These are phyloP conservation scores for Spironucleus salmonicida DNA, from an alignment of 208 protist genomes.

Conservation along the genomic window DNA sequence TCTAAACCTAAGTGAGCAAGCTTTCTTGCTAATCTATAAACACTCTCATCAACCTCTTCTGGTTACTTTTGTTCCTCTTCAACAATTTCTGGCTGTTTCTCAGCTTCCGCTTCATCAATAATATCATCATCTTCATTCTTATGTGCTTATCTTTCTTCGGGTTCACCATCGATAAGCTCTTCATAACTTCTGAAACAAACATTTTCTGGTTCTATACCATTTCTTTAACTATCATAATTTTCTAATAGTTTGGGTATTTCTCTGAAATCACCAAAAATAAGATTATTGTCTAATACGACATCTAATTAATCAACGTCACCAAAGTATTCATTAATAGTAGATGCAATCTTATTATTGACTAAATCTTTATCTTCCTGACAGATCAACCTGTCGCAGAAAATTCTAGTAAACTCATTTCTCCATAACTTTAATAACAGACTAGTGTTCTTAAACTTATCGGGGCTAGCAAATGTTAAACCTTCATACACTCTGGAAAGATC, in stretches of 20 bases:
- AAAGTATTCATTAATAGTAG: conserved; percentile 52
- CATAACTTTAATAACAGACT: conserved; percentile 71
- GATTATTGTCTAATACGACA: conserved; percentile 60
- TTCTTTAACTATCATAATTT: conserved; percentile 45
- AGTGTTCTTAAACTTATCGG: conserved; percentile 61
- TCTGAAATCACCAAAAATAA: conserved; percentile 79
- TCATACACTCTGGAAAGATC: conserved; percentile 89
- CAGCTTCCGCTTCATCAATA: neutral
- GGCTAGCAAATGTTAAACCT: conserved; percentile 73
- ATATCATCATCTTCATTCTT: neutral
- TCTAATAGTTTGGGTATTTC: conserved; percentile 53
- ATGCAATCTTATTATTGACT: conserved; percentile 57
- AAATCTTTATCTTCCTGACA: conserved; percentile 67
- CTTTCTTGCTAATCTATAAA: conserved; percentile 75
- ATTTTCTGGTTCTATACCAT: conserved; percentile 23
- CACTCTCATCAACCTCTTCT: conserved; percentile 54
- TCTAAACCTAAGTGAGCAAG: conserved; percentile 61
- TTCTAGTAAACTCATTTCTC: conserved; percentile 81
- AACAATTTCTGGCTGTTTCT: conserved; percentile 48
- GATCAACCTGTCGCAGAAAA: conserved; percentile 89
- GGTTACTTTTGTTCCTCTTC: conserved; percentile 71
- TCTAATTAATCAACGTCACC: conserved; percentile 44
- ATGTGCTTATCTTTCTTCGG: neutral
- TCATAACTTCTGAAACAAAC: conserved; percentile 13
- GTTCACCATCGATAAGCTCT: conserved; percentile 15